phyloP scores from a whole-genome alignment of 495 filamentous ascomycete genomes.

The Articulospora tetracladia region DNA sequence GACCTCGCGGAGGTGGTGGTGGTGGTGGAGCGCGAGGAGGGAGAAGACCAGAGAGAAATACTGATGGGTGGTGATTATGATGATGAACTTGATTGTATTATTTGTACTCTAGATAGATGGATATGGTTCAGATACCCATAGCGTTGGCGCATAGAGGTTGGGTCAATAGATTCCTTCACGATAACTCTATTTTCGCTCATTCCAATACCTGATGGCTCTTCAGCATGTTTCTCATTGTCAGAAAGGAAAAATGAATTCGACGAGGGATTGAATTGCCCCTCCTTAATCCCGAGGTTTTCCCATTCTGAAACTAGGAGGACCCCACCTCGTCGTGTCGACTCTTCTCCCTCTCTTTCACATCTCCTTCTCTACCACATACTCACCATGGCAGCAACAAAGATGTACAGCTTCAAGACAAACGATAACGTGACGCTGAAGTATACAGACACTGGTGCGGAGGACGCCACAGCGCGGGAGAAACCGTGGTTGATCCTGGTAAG shows the following conservation, averaged over 20 bases:
- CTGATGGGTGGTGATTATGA: background rate
- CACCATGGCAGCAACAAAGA: background rate
- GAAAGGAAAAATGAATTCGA: no score
- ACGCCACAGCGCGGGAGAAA: constrained; percentile 1
- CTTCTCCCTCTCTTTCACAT: background rate
- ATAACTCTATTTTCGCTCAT: background rate
- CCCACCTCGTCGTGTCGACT: background rate
- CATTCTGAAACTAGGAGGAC: constrained; percentile 1
- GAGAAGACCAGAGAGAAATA: background rate
- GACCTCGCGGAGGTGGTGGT: background rate
- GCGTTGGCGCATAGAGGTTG: constrained; percentile 17
- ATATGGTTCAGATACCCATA: constrained; percentile 18
- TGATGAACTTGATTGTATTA: background rate
- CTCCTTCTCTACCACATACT: background rate
- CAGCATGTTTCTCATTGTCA: no score
- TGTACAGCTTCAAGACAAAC: constrained; percentile 13
- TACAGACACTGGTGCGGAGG: constrained; percentile 14
- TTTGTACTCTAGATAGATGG: background rate
- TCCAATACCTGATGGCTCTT: background rate
- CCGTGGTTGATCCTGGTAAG: constrained; percentile 20
- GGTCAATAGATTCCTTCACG: constrained; percentile 22
- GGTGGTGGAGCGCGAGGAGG: constrained; percentile 7
- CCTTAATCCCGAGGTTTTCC: background rate
- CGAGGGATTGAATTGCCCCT: constrained; percentile 37
- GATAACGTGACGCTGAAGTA: constrained; percentile 16